Evolutionary conservation across 2,329 filamentous ascomycete genomes (phyloP).

Genomic region (Scytalidium sp.): DNA sequence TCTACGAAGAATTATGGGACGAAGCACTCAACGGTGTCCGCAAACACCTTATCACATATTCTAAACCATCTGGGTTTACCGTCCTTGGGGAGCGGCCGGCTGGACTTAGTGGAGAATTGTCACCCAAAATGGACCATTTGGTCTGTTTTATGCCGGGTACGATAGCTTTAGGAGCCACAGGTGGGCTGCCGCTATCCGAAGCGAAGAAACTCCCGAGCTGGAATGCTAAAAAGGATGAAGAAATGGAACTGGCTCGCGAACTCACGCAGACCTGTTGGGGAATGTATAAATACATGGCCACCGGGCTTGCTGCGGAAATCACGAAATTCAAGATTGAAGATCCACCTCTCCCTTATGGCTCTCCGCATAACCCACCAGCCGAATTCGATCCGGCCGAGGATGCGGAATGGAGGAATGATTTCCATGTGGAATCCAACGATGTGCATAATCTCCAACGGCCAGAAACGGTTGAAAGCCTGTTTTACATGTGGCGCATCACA

Average conservation of each 20-base stretch:
- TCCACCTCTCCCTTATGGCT: constrained; percentile 62
- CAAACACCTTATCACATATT: constrained; percentile 90
- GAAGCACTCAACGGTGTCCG: constrained; percentile 81
- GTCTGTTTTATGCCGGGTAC: constrained; percentile 98
- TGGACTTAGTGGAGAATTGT: constrained; percentile 64
- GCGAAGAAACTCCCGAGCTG: constrained; percentile 71
- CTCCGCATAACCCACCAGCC: constrained; percentile 46
- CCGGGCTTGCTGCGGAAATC: constrained; percentile 92
- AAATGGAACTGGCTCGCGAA: constrained; percentile 84
- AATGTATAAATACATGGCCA: constrained; percentile 89
- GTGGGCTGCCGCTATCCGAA: constrained; percentile 70
- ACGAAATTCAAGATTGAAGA: constrained; percentile 79
- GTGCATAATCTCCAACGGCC: constrained; percentile 91
- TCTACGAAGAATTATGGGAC: constrained; percentile 93
- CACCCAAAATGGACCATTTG: constrained; percentile 95
- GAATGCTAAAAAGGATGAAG: constrained; percentile 76
- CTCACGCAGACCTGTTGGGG: constrained; percentile 97
- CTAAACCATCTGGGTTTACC: constrained; percentile 75
- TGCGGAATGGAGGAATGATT: constrained; percentile 75
- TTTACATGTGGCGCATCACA: constrained; percentile 99
- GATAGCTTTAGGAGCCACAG: constrained; percentile 84
- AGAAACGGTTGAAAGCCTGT: constrained; percentile 92
- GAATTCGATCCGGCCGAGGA: constrained; percentile 46
- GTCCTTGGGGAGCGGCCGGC: constrained; percentile 81
- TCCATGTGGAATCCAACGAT: constrained; percentile 76